A percentile compares a stretch with the other conserved stretches of the same genome.
Evolutionary conservation across 2,329 filamentous ascomycete genomes (phyloP).

Genomic region (Stachybotrys elegans): DNA sequence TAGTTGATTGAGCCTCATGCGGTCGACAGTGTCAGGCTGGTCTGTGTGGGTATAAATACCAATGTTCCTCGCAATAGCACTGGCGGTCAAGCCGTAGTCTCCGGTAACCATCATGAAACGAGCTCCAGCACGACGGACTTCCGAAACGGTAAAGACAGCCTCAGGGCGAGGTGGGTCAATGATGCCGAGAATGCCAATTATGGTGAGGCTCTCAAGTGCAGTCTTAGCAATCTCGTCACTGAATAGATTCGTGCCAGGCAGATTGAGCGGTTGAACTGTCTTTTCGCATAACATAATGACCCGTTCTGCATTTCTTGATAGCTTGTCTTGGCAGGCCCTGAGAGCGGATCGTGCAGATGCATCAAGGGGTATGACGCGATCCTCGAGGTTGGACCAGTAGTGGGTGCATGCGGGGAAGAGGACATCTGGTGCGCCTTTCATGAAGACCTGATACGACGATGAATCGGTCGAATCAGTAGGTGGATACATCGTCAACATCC

Average conservation of each 20-base stretch:
- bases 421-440: conserved; percentile 52
- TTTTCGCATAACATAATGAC: conserved; percentile 38
- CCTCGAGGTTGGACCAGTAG: conserved; percentile 27
- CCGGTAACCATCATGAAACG: conserved; percentile 45
- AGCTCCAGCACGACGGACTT: conserved; percentile 38
- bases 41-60: conserved; percentile 53
- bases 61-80: conserved; percentile 60
- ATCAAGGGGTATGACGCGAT: conserved; percentile 28
- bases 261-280: conserved; percentile 18
- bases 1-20: conserved; percentile 11
- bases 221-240: conserved; percentile 40
- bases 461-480: conserved; percentile 16
- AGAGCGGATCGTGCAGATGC: conserved; percentile 25
- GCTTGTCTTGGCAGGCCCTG: conserved; percentile 30
- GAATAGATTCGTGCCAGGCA: conserved; percentile 39
- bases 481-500: conserved; percentile 37
- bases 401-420: conserved; percentile 30
- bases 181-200: conserved; percentile 48
- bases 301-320: conserved; percentile 36
- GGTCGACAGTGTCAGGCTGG: conserved; percentile 31
- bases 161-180: conserved; percentile 41
- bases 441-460: conserved; percentile 33
- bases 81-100: conserved; percentile 51
- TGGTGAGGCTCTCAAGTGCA: conserved; percentile 35
- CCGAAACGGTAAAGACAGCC: conserved; percentile 32